Evolutionary conservation across 1,139 yeast species (phyloP), one percentile per base, ranked within the genome.

Genomic region (Pichia sp.): DNA sequence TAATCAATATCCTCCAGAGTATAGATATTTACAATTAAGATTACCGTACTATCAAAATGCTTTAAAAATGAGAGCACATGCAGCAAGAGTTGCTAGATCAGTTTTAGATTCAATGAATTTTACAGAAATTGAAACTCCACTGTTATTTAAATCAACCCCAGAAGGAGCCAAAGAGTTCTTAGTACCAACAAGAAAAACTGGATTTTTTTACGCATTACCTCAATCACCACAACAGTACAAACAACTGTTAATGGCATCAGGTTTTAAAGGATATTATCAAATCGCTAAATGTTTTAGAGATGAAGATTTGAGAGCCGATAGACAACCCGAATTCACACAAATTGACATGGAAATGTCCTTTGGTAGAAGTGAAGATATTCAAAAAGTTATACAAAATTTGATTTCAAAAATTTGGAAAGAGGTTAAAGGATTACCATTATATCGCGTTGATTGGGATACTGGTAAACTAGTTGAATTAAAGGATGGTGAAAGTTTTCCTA

Each of bases 161-260:
- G 99, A 92, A 64, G 99, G 99, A 10, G 98, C 99, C 2, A 71
- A 95, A 35, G 99, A 92, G 64, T 92, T 92, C 59, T 65, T 94
- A 44, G 97, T 92, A 0, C 98, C 98, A 0, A 87, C 97, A 0
- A 73, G 97, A 51, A 65, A 72, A 20, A 70, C 74, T 11, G 67
- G 72, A 4, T 55, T 52, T 37, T 86, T 87, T 62, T 92, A 90
- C 61, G 97, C 98, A 0, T 69, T 92, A 36, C 97, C 97, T 0
- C 99, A 92, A 63, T 86, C 96, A 25, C 99, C 99, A 0, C 99
- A 92, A 60, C 98, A 92, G 60, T 92, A 90, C 59, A 92, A 94
- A 60, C 98, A 92, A 64, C 70, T 92, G 32, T 67, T 92, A 36
- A 92, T 92, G 92, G 95, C 97, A 4, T 82, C 96, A 35, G 99